A percentile compares a stretch with the other conserved stretches of the same genome.
Evolutionary conservation across 2,329 filamentous ascomycete genomes (phyloP).

Genomic region (Colletotrichum shisoi): DNA sequence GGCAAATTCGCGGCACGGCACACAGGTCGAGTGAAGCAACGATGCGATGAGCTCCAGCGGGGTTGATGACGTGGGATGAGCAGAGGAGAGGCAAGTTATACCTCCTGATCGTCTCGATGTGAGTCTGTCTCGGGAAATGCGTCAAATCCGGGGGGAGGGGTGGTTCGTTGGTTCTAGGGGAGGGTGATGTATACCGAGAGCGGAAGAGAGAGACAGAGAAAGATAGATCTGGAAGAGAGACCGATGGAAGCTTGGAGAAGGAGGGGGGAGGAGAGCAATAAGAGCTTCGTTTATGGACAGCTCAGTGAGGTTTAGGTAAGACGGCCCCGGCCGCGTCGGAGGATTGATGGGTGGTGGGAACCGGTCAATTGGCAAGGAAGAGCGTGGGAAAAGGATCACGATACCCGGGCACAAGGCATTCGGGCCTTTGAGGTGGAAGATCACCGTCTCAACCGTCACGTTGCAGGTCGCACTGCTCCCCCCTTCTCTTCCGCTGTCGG

Average conservation of each 20-base stretch:
- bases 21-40: constrained; percentile 15
- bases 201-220: neutral
- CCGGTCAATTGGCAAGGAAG: constrained; percentile 10
- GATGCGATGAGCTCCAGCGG: constrained; percentile 23
- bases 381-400: constrained; percentile 17
- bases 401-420: constrained; percentile 7
- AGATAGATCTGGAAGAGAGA: neutral
- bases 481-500: constrained; percentile 10
- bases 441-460: constrained; percentile 9
- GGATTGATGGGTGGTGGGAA: constrained; percentile 1
- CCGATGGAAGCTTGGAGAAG: neutral
- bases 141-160: constrained; percentile 9
- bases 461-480: constrained; percentile 16
- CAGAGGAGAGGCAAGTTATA: constrained; percentile 6
- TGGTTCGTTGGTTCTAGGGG: constrained; percentile 22
- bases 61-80: constrained; percentile 32
- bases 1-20: constrained; percentile 2
- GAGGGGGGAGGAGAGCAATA: neutral
- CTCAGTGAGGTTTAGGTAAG: constrained; percentile 9
- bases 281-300: constrained; percentile 24
- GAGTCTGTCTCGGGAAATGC: constrained; percentile 20
- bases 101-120: constrained; percentile 24
- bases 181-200: neutral
- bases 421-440: constrained; percentile 7
- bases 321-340: neutral